Percentiles rank a stretch among this genome's conserved stretches.
phyloP scores from a whole-genome alignment of 305 asterid species.

The Salvia sclarea region DNA sequence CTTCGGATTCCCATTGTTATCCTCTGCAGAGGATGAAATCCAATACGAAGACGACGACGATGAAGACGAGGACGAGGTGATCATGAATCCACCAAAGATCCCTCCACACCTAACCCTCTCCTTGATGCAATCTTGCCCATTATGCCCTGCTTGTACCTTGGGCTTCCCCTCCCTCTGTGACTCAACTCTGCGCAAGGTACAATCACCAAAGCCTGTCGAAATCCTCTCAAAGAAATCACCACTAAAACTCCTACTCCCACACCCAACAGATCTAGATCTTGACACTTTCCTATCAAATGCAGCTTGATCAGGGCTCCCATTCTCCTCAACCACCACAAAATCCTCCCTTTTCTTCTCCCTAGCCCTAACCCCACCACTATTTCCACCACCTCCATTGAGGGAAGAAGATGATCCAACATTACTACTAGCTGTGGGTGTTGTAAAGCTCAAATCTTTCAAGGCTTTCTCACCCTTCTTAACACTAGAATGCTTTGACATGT shows the following conservation, averaged over 20 bases:
- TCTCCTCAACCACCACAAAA: constrained; percentile 57
- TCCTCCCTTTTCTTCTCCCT: constrained; percentile 59
- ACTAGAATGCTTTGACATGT: constrained; percentile 49
- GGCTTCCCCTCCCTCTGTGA: constrained; percentile 90
- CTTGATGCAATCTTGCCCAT: constrained; percentile 61
- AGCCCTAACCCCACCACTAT: constrained; percentile 30
- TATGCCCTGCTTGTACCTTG: constrained; percentile 42
- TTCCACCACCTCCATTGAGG: constrained; percentile 17
- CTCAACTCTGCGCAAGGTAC: constrained; percentile 86
- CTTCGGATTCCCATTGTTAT: constrained; percentile 43
- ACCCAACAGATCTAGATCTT: constrained; percentile 95
- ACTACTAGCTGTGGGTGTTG: constrained; percentile 37
- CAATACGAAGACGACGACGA: constrained; percentile 55
- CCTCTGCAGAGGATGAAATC: constrained; percentile 58
- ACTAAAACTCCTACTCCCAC: constrained; percentile 94
- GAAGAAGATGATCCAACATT: constrained; percentile 39
- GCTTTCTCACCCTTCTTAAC: constrained; percentile 48
- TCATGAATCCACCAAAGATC: constrained; percentile 81
- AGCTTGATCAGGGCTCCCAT: constrained; percentile 55
- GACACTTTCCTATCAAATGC: constrained; percentile 72
- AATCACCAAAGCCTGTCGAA: constrained; percentile 93
- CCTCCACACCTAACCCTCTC: constrained; percentile 92
- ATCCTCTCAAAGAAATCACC: constrained; percentile 87
- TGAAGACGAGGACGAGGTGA: constrained; percentile 75
- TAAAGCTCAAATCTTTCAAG: constrained; percentile 46